Percentiles rank a stretch among this genome's conserved stretches.
Evolutionary conservation across 176 grass and related monocot species (phyloP).

Genomic region (Neostapfia colusana): DNA sequence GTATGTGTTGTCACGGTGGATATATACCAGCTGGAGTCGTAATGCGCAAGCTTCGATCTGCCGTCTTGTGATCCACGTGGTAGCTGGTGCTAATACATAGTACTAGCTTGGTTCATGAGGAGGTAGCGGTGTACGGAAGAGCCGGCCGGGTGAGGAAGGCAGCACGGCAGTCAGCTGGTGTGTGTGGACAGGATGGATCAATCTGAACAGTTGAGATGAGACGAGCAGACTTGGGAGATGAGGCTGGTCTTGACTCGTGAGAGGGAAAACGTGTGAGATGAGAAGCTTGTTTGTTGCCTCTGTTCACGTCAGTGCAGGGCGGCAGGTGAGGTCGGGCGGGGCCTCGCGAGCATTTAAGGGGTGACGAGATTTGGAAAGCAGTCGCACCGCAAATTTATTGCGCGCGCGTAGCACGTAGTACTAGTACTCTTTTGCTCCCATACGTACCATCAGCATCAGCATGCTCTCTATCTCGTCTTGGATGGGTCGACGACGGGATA

Average conservation of each 20-base stretch:
- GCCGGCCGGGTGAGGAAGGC: too few species aligned
- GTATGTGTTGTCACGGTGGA: too few species aligned
- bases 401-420: neutral
- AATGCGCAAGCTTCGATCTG: too few species aligned
- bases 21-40: too few species aligned
- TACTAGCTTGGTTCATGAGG: too few species aligned
- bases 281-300: neutral
- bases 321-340: neutral
- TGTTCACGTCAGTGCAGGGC: neutral
- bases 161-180: too few species aligned
- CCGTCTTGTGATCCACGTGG: too few species aligned
- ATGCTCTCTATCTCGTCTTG: neutral
- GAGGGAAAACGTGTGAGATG: conserved; percentile 12
- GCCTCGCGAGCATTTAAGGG: neutral
- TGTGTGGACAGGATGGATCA: too few species aligned
- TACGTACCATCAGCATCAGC: too few species aligned
- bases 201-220: neutral
- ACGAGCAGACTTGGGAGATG: neutral
- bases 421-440: too few species aligned
- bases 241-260: neutral
- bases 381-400: neutral
- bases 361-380: neutral
- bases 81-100: too few species aligned
- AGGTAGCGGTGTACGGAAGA: too few species aligned
- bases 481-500: neutral